Evolutionary conservation across 106 monocot genomes (phyloP), one percentile per base, ranked within the genome.

Genomic region (Apostasia shenzhenica): DNA sequence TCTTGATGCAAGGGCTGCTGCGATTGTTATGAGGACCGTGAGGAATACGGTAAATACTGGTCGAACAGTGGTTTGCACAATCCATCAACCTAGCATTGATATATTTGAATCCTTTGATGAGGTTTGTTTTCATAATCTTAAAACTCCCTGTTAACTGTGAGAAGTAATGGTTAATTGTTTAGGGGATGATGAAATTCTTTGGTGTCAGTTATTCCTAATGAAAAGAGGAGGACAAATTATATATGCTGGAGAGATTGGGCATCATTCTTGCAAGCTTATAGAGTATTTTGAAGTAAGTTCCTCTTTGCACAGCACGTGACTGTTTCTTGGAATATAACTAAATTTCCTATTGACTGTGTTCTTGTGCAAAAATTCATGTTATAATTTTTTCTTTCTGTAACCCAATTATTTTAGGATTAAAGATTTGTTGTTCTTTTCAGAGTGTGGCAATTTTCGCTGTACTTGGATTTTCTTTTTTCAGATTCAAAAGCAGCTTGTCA

Each of bases 41-140:
- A 80, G 89, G 53, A 94, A 89, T 69, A 89, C 89, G 8, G 86
- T 89, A 40, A 80, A 89, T 62, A 89, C 93, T 2, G 89, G 89
- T 38, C 71, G 94, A 39, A 94, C 86, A 14, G 90, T 94, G 11
- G 81, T 94, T 3, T 94, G 94, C 80, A 89, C 93, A 70, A 94
- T 94, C 54, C 93, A 94, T 54, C 93, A 94, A 50, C 94, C 94
- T 14, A 93, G 93, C 70, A 89, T 89, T 43, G 93, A 94, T 66
- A 87, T 90, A n/a, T 94, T 94, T 82, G 94, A 94, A 79, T 60
- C 94, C 67, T 94, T 94, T 73, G 90, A 90, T 82, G 94, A 94
- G 86, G 94, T 94, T 14, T 14, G 4, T 48, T 37, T 8, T 63
- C 14, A 44, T 45, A 14, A 55, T 55, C 43, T 69, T 41, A 43